Conservation (phyloP, 2,329 filamentous ascomycete species). For the Nigrospora oryzae region DNA sequence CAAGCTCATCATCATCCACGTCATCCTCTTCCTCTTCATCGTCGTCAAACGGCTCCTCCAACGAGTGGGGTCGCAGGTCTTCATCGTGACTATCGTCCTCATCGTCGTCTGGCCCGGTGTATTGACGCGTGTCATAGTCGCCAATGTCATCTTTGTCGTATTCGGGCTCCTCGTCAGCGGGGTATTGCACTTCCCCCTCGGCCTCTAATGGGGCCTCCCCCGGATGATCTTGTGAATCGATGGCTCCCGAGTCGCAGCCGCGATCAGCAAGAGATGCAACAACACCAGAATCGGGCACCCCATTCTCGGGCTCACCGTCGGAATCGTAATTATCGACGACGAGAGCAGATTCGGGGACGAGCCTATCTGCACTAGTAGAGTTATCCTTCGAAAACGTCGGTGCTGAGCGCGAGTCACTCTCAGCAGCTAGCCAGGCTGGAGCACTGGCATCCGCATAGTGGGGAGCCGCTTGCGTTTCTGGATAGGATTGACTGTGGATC, state of each 20-base stretch:
- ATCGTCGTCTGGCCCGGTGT: slow-evolving; percentile 18
- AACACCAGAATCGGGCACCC: background rate
- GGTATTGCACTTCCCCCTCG: slow-evolving; percentile 8
- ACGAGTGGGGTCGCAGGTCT: slow-evolving; percentile 11
- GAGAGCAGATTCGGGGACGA: slow-evolving; percentile 15
- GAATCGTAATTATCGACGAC: slow-evolving; percentile 20
- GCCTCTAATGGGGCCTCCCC: background rate
- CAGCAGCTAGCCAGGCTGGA: slow-evolving; percentile 17
- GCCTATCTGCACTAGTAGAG: slow-evolving; percentile 11
- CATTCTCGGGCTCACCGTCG: slow-evolving; percentile 9
- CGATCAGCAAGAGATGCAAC: too few relatives aligned
- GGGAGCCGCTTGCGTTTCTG: too few relatives aligned
- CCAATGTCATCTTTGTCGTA: slow-evolving; percentile 21
- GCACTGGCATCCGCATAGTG: slow-evolving; percentile 1
- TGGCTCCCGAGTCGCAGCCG: too few relatives aligned
- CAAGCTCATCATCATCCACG: background rate
- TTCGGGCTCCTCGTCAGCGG: slow-evolving; percentile 12
- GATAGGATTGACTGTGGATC: too few relatives aligned
- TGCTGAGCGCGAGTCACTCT: slow-evolving; percentile 8
- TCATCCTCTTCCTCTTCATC: slow-evolving; percentile 3
- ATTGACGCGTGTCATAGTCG: slow-evolving; percentile 21
- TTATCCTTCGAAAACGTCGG: slow-evolving; percentile 7
- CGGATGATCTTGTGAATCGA: too few relatives aligned
- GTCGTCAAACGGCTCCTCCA: slow-evolving; percentile 20
- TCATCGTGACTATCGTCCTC: slow-evolving; percentile 22